A percentile compares a stretch with the other conserved stretches of the same genome.
Conservation (phyloP, 2,329 filamentous ascomycete species). For the Calcarisporium arbuscula region DNA sequence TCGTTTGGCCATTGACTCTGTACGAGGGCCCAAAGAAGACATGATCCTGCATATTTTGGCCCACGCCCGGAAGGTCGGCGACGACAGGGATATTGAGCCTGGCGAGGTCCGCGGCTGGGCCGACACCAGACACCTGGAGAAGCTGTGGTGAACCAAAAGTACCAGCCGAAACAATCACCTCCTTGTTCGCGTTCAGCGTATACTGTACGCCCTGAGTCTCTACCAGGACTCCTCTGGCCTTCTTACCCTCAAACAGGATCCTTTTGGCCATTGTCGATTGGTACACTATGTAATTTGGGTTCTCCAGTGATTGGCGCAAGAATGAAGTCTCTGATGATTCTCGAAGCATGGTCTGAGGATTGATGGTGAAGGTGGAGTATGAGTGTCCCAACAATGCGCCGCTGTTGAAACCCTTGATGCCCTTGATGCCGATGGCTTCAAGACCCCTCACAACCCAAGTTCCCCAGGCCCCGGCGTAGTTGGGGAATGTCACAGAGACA, state of each 20-base stretch:
- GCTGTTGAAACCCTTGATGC: slow-evolving; percentile 29
- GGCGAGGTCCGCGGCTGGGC: slow-evolving; percentile 33
- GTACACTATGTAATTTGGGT: slow-evolving; percentile 26
- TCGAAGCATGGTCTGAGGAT: slow-evolving; percentile 18
- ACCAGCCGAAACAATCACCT: slow-evolving; percentile 30
- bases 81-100: slow-evolving; percentile 38
- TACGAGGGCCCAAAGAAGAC: slow-evolving; percentile 28
- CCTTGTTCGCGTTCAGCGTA: slow-evolving; percentile 6
- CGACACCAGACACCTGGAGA: slow-evolving; percentile 45
- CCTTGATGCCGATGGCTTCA: slow-evolving; percentile 31
- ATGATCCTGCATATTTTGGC: slow-evolving; percentile 52
- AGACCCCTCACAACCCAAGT: slow-evolving; percentile 24
- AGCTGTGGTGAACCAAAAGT: slow-evolving; percentile 45
- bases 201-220: slow-evolving; percentile 11
- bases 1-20: slow-evolving; percentile 17
- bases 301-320: slow-evolving; percentile 17
- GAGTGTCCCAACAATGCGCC: slow-evolving; percentile 31
- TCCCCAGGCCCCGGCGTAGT: slow-evolving; percentile 16
- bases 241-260: slow-evolving; percentile 31
- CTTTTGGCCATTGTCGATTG: slow-evolving; percentile 30
- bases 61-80: slow-evolving; percentile 47
- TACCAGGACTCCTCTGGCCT: slow-evolving; percentile 31
- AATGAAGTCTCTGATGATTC: slow-evolving; percentile 32
- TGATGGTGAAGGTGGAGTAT: slow-evolving; percentile 22
- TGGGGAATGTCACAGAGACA: slow-evolving; percentile 19